Evolutionary conservation across 306 rosid species (phyloP).

Genomic region (Quercus suber): DNA sequence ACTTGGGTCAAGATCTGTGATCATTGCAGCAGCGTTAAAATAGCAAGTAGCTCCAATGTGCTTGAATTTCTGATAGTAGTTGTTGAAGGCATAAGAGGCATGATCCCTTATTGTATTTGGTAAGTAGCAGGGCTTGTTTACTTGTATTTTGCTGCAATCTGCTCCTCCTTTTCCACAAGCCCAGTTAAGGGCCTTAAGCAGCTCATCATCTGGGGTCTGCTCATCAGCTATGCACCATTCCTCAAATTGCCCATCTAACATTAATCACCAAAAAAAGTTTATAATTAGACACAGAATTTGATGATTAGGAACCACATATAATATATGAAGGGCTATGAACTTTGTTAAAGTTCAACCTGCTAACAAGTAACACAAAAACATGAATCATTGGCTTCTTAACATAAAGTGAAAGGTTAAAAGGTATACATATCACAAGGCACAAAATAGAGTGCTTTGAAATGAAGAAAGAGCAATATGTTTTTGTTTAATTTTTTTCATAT

Average conservation of each 20-base stretch:
- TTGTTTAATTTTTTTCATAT: no score
- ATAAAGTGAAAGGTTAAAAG: background rate
- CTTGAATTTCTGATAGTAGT: slow-evolving; percentile 49
- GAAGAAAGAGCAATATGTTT: no score
- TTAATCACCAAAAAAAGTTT: background rate
- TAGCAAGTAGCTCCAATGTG: slow-evolving; percentile 59
- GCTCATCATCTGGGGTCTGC: slow-evolving; percentile 38
- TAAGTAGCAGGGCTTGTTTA: slow-evolving; percentile 45
- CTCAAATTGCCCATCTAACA: slow-evolving; percentile 28
- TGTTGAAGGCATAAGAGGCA: slow-evolving; percentile 70
- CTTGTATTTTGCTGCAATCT: slow-evolving; percentile 56
- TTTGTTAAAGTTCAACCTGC: background rate
- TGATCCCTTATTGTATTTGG: slow-evolving; percentile 46
- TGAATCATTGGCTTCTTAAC: background rate
- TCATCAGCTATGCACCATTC: slow-evolving; percentile 44
- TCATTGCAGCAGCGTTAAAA: slow-evolving; percentile 38
- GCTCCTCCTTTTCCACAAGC: slow-evolving; percentile 70
- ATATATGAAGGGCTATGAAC: no score
- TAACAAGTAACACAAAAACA: background rate
- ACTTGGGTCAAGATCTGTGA: slow-evolving; percentile 41
- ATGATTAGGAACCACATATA: background rate
- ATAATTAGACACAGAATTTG: background rate
- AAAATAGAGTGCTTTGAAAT: background rate
- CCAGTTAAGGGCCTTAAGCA: slow-evolving; percentile 43
- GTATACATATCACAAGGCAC: background rate